Base-by-base conservation (phyloP, 2,329 filamentous ascomycete species). In the Neonectria ditissima region DNA sequence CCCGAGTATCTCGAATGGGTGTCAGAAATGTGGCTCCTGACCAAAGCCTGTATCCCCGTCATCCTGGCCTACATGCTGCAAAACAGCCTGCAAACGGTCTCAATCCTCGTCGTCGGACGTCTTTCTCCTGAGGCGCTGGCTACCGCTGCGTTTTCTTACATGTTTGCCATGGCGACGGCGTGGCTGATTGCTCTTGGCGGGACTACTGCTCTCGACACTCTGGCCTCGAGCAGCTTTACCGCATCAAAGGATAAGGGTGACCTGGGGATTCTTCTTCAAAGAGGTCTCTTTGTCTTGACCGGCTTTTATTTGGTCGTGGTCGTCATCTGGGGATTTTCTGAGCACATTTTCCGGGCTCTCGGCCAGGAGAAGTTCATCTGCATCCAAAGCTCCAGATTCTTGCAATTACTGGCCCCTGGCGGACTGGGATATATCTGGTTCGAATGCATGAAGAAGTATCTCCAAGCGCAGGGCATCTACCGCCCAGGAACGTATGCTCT, bases 381-480 rank as follows among this genome's bases (percentile, higher is more conserved):
- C 43, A 81, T 86, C 24, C 88, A 94, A 63, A 92, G 91, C 55
- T 88, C 92, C 1, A 85, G 81, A 45, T 97, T 97, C 66, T 79
- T 97, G 8, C 89, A 84, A 2, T 87, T 89, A 13, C 79, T 97
- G 48, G 91, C 93, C 1, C 93, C 93, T 0, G 93, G 93, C 0
- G 93, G 93, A 0, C 79, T 97, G 39, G 93, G 93, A 0, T 97
- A 97, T 71, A 88, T 97, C 43, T 97, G 92, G 80, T 97, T 97
- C 64, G 93, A 97, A 78, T 85, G 88, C 6, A 88, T 94, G 74
- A 97, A 97, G 80, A 92, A 95, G 71, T 97, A 90, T 70, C 84
- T 97, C 1, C 94, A 97, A 78, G 94, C 94, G 0, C 94, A 97
- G 79, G 92, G 92, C 28, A 88, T 96, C n/a, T 96, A 97, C 79